A percentile compares a stretch with the other conserved stretches of the same genome.
Evolutionary conservation across 148 eudicot species (phyloP).

Genomic region (Oxyria digyna): DNA sequence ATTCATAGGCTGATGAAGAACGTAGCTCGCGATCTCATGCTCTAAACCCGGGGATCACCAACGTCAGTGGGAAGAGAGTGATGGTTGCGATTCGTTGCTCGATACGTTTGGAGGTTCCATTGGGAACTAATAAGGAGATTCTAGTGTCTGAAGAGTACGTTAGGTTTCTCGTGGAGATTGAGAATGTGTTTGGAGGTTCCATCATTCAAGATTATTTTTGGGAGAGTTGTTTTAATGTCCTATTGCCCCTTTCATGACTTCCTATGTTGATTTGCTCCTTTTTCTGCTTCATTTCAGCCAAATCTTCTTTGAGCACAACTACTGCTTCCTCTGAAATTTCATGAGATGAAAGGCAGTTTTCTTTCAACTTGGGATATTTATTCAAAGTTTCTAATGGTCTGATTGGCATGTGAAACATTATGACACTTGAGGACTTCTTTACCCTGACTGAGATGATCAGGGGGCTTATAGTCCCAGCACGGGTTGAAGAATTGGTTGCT

Average conservation of each 20-base stretch:
- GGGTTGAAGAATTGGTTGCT: constrained; percentile 67
- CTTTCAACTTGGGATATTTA: background rate
- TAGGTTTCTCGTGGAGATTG: too few species aligned
- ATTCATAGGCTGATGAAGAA: too few species aligned
- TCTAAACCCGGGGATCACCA: too few species aligned
- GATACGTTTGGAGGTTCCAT: too few species aligned
- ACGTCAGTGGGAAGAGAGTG: too few species aligned
- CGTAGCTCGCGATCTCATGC: too few species aligned
- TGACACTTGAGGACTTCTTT: constrained; percentile 83
- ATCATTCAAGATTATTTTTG: background rate
- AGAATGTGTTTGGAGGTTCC: too few species aligned
- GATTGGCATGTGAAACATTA: constrained; percentile 35
- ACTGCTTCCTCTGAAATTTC: background rate
- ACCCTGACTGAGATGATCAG: constrained; percentile 74
- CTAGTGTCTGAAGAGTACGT: too few species aligned
- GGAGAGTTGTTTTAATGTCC: background rate
- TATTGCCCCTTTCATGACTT: background rate
- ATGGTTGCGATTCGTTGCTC: too few species aligned
- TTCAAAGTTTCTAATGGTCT: constrained; percentile 9
- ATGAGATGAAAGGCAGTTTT: background rate
- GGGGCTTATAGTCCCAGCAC: constrained; percentile 63
- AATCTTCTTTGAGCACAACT: background rate
- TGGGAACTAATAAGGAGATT: too few species aligned
- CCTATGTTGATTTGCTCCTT: background rate
- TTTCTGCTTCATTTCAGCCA: background rate